Evolutionary conservation across 2,329 filamentous ascomycete species (phyloP), one percentile per base, ranked within the genome.

Genomic region (Aureobasidium zeae): DNA sequence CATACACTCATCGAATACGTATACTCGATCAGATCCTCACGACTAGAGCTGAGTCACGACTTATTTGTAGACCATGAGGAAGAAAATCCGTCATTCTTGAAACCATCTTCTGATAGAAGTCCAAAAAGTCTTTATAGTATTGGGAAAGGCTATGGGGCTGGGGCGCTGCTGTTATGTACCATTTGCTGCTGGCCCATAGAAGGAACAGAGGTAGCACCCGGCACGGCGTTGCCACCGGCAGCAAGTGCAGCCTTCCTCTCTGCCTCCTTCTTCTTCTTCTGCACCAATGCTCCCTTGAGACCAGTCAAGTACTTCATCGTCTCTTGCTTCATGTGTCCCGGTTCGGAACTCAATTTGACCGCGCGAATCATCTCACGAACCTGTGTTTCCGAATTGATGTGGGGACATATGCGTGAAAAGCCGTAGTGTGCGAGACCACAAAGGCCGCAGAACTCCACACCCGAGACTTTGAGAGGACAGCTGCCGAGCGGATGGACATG

Each of bases 351-450:
- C 42, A 67, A 61, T 52, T 76, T 76, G 16, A 86, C 59, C 0
- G 74, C 71, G 44, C 76, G 70, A 12, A 86, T 63, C 69, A 86
- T 81, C 15, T 72, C 63, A 43, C 72, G 68, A 12, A 86, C 67
- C 54, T 84, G 60, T 3, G 70, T 72, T 49, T 83, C 74, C 3
- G 76, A 76, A 43, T 66, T 67, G 39, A 85, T 68, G 55, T 79
- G 74, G 11, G 78, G 74, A 54, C 81, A 85, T 7, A 68, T 70
- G 22, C 73, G 67, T 1, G 62, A 60, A 42, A 67, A 56, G 2
- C 77, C 77, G 49, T 68, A 75, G 54, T 82, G 78, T 1, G 75
- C 73, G 16, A 76, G 67, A 12, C 78, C 77, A 49, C 81, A 83
- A 5, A 83, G 67, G 5, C 72, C 72, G 58, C 81, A 85, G 51